These are phyloP conservation scores for Amanita pallidorosea DNA, from an alignment of 768 basidiomycete genomes.

Conservation along the genomic window DNA sequence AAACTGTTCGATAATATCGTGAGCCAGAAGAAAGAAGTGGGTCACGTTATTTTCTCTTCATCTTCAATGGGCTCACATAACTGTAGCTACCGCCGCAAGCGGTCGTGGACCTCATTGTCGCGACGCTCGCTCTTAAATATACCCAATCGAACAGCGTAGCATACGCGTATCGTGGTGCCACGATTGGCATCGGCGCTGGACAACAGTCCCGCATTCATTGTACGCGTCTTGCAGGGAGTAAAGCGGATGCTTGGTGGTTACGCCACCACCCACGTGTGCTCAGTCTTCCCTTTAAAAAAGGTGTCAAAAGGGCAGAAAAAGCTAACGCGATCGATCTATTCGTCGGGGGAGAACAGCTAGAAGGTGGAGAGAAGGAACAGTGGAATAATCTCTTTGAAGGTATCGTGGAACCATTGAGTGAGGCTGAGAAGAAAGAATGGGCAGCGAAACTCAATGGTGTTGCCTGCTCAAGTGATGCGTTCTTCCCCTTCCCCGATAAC, in stretches of 20 bases:
- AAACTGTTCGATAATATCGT: constrained; percentile 82
- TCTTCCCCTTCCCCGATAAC: constrained; percentile 99
- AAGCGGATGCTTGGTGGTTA: constrained; percentile 99
- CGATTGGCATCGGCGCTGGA: constrained; percentile 93
- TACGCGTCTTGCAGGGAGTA: constrained; percentile 92
- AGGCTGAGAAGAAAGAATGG: constrained; percentile 68
- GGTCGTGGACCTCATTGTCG: constrained; percentile 87
- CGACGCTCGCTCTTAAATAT: constrained; percentile 95
- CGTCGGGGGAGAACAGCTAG: constrained; percentile 22
- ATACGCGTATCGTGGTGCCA: constrained; percentile 85
- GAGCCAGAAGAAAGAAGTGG: constrained; percentile 74
- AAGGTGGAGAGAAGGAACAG: constrained; percentile 80
- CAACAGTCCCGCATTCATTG: constrained; percentile 99
- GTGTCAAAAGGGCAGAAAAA: constrained; percentile 28
- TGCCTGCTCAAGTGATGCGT: constrained; percentile 92
- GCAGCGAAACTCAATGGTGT: constrained; percentile 69
- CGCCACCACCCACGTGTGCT: constrained; percentile 94
- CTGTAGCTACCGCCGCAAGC: constrained; percentile 66
- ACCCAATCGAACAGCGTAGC: constrained; percentile 99
- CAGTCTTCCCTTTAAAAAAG: constrained; percentile 90
- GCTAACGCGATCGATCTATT: too few relatives aligned
- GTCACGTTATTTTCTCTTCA: background rate
- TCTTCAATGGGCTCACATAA: background rate
- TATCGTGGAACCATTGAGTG: constrained; percentile 52
- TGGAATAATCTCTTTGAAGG: constrained; percentile 87